Base-by-base conservation (phyloP, 805 yeast genomes). In the Metschnikowia similis region DNA sequence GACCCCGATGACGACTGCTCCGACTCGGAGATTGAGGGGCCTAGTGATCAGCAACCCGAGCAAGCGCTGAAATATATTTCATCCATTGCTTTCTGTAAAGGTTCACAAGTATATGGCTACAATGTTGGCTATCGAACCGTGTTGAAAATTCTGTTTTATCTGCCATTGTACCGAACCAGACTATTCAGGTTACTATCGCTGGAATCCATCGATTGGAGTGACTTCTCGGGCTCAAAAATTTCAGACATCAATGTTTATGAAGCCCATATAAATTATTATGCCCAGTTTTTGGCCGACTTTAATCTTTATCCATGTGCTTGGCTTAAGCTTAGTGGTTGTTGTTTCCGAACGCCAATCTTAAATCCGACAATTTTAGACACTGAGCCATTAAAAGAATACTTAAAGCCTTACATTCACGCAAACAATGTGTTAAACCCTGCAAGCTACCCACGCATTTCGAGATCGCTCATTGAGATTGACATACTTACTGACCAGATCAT, bases 251-350 rank as follows among this genome's bases (percentile, higher is more conserved):
- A 48, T 2, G 55, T 71, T 0, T 88, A 72, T 63, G 99, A 94
- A 60, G 74, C 90, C 0, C 98, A 94, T 61, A 75, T 92, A 10
- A 90, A 96, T 0, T 85, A 74, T 57, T 61, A 80, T 1, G 65
- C 89, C 6, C 97, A 94, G 61, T 89, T 92, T 60, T 64, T 89
- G 28, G 74, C 87, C 0, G 99, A 94, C 62, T 89, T 77, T 66
- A 91, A 92, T 61, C 66, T 92, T 30, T 88, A 77, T 61, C 95
- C 96, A 1, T 88, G 97, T 65, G 83, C 84, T 5, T 88, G 96
- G 92, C 52, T 91, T 21, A 67, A 75, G 14, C 49, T 84, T 0
- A 58, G 63, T 2, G 55, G 68, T 4, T 67, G 79, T 26, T 77
- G 67, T 53, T 85, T 86, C 63, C 64, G 96, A 47, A 60, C 69